Conservation (phyloP, 257 asterid species). For the Solanum verrucosum region DNA sequence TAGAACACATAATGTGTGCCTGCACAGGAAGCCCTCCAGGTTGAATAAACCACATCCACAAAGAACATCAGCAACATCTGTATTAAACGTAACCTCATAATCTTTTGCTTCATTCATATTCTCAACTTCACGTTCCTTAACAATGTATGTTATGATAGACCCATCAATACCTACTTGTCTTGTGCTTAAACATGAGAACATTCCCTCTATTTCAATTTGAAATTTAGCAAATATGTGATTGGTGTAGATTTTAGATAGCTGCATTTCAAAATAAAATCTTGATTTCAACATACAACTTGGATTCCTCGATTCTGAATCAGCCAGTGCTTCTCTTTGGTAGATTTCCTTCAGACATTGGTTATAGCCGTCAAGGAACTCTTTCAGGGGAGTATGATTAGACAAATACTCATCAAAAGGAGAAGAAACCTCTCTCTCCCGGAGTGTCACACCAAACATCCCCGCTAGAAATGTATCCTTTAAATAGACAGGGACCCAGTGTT, state of each 20-base stretch:
- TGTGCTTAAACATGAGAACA: conserved; percentile 26
- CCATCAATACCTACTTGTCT: conserved; percentile 28
- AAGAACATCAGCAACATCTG: conserved; percentile 21
- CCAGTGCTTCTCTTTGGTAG: conserved; percentile 28
- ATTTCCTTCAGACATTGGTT: conserved; percentile 28
- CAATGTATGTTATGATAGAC: conserved; percentile 17
- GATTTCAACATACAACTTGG: conserved; percentile 26
- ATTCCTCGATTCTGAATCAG: conserved; percentile 35
- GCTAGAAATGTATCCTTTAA: conserved; percentile 39
- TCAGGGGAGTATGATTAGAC: conserved; percentile 25
- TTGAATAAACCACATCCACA: conserved; percentile 49
- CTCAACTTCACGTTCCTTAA: conserved; percentile 34
- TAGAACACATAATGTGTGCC: conserved; percentile 43
- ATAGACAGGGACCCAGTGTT: conserved; percentile 49
- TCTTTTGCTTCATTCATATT: conserved; percentile 28
- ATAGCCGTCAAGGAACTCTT: conserved; percentile 32
- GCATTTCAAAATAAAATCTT: conserved; percentile 33
- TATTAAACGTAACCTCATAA: conserved; percentile 39
- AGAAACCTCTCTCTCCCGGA: conserved; percentile 15
- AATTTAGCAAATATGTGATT: conserved; percentile 21
- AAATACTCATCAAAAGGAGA: conserved; percentile 36
- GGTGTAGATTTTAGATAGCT: conserved; percentile 42
- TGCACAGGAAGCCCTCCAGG: conserved; percentile 51
- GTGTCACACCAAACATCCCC: conserved; percentile 21
- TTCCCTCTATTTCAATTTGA: conserved; percentile 45